phyloP scores from a whole-genome alignment of 2,329 filamentous ascomycete genomes.

The Exophiala spinifera region DNA sequence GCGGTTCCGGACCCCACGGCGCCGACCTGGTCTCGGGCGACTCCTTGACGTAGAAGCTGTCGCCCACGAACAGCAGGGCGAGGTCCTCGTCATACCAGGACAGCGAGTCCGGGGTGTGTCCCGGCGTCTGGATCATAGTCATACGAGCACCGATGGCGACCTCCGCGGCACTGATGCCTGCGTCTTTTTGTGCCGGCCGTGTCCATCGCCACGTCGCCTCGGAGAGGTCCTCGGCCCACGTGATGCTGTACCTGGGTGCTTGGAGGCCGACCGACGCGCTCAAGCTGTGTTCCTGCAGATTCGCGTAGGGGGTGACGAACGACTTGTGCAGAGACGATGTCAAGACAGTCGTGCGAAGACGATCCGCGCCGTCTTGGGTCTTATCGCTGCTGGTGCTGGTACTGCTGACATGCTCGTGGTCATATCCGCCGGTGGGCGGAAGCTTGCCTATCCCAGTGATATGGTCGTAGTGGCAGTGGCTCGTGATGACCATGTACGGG shows the following conservation, averaged over 20 bases:
- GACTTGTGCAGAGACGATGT: constrained; percentile 20
- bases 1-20: constrained; percentile 21
- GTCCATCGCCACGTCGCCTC: neutral
- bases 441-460: constrained; percentile 34
- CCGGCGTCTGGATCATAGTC: constrained; percentile 24
- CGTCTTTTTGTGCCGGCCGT: neutral
- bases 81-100: constrained; percentile 26
- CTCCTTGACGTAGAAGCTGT: constrained; percentile 27
- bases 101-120: constrained; percentile 29
- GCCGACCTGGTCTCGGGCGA: constrained; percentile 12
- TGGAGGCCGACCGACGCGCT: constrained; percentile 15
- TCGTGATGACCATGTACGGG: constrained; percentile 25
- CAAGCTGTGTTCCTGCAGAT: constrained; percentile 26
- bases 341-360: constrained; percentile 18
- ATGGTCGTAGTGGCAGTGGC: constrained; percentile 32
- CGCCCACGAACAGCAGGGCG: constrained; percentile 22
- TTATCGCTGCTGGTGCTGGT: neutral
- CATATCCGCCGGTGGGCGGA: neutral
- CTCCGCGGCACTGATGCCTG: neutral
- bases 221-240: constrained; percentile 22
- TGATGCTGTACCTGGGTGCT: constrained; percentile 22
- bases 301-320: constrained; percentile 23
- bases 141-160: constrained; percentile 10
- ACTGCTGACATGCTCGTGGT: neutral
- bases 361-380: too few species aligned